These are phyloP conservation scores for Puccinia horiana DNA, from an alignment of 1,284 basidiomycete genomes.

Conservation along the genomic window DNA sequence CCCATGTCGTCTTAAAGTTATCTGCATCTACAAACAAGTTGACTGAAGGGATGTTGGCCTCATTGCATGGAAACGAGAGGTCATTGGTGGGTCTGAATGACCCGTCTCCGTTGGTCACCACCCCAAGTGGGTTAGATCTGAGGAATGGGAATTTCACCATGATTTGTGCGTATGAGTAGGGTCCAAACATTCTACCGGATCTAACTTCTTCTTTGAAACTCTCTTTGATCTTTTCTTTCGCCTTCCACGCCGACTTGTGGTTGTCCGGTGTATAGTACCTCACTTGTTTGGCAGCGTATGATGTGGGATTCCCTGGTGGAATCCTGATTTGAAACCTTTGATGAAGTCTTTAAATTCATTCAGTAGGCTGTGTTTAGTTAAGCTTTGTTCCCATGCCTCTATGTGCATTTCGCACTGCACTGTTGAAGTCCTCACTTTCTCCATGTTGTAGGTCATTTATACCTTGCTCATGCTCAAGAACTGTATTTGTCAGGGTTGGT, in stretches of 20 bases:
- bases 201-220: not conserved
- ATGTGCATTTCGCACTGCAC: not conserved
- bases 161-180: not conserved
- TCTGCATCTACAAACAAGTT: no score
- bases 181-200: not conserved
- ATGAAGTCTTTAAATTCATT: not conserved
- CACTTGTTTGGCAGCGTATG: not conserved
- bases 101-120: not conserved
- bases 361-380: not conserved
- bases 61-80: no score
- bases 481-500: no score
- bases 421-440: not conserved
- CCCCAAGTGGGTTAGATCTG: not conserved
- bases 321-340: not conserved
- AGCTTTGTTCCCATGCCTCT: not conserved
- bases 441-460: no score
- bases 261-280: not conserved
- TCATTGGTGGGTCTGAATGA: not conserved
- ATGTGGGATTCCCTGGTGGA: not conserved
- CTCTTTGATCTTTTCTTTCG: not conserved
- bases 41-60: no score
- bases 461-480: not conserved
- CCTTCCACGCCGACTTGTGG: not conserved
- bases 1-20: no score
- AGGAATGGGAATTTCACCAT: not conserved